Conservation (phyloP, 73 alveolate genomes). For the Symbiodinium pilosum region DNA sequence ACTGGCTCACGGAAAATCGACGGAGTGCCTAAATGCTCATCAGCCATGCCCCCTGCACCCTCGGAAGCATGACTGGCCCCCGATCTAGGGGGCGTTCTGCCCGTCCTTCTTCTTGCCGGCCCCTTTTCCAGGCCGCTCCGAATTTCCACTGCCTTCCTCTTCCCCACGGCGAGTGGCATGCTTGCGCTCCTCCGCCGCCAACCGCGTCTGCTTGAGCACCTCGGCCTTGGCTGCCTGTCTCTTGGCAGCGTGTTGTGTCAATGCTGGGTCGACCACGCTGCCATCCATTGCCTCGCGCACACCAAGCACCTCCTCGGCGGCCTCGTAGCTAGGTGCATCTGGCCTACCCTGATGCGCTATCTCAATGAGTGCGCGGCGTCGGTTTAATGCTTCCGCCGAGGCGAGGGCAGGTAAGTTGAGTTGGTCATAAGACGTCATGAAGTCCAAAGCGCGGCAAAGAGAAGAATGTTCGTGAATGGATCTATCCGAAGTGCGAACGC, state of each 20-base stretch:
- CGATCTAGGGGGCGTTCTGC: background rate
- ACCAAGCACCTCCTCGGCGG: background rate
- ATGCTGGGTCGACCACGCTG: background rate
- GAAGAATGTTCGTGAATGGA: background rate
- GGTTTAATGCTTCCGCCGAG: background rate
- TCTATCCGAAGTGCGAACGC: background rate
- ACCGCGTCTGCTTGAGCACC: slow-evolving; percentile 18
- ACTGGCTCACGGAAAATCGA: background rate
- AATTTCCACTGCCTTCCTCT: background rate
- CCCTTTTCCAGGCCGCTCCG: background rate
- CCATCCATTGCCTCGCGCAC: background rate
- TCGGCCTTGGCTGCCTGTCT: background rate
- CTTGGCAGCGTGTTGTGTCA: background rate
- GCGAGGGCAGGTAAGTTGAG: background rate
- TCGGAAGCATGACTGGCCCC: background rate
- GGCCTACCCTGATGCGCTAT: background rate
- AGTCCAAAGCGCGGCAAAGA: background rate
- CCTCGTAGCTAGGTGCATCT: background rate
- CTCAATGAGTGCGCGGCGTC: background rate
- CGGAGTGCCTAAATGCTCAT: background rate
- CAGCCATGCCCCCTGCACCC: background rate
- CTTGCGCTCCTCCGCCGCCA: slow-evolving; percentile 31
- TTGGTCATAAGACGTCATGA: background rate
- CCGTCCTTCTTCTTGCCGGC: background rate
- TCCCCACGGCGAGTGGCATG: background rate